Base-by-base conservation (phyloP, 441 rosid genomes). In the Populus trichocarpa region DNA sequence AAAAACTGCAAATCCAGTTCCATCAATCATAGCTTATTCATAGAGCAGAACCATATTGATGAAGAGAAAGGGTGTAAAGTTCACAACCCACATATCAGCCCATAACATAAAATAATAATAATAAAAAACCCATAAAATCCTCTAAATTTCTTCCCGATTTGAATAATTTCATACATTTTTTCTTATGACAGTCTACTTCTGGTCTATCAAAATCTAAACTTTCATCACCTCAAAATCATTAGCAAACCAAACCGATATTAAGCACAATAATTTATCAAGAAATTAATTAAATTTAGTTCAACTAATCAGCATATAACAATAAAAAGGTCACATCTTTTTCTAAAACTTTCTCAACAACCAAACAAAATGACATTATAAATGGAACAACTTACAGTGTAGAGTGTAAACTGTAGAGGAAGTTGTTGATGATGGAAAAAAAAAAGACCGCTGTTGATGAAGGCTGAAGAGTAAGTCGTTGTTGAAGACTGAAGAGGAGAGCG, bases 281-380 rank as follows among this genome's bases (percentile, higher is more conserved):
- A 35, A 32, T 10, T 28, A 22, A 40, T 28, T 18, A 22, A 16
- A 25, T 53, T 18, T 6, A 68, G 9, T 8, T 76, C 13, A 42
- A 22, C 53, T 73, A 23, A 35, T n/a, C 8, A 12, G 9, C 6
- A 20, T 6, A 33, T 35, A 14, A 36, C 20, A 33, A 13, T 36
- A 0, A n/a, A 36, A n/a, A 26, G 4, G 4, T 32, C 35, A 23
- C 25, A 12, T 33, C 28, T n/a, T 76, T 67, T 14, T 23, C 26
- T 25, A 65, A 5, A 73, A 73, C 61, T 73, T 67, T 68, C 61
- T 26, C 61, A 36, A 53, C 63, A 75, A 32, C 78, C 67, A 78
- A 50, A 2, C 26, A 77, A 16, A 64, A 59, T 26, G 5, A 30
- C 5, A 30, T 30, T 30, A 0, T 30, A 30, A 30, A 30, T 3